Percentiles rank a stretch among this genome's conserved stretches.
These are phyloP conservation scores for Neonectria hederae DNA, from an alignment of 2,329 filamentous ascomycete species.

Conservation along the genomic window DNA sequence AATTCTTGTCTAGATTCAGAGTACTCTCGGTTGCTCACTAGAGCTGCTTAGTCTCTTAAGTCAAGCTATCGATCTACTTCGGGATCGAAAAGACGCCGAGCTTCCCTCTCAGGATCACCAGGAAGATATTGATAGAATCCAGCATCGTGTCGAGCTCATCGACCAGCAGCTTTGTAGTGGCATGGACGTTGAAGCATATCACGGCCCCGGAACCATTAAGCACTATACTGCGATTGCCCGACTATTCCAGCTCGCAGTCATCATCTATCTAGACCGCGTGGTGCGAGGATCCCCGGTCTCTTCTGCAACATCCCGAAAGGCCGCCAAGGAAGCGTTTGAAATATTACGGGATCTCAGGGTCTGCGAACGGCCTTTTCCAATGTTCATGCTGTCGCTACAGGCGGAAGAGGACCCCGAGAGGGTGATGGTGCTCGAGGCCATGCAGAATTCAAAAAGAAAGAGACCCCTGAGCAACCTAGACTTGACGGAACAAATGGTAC, in stretches of 20 bases:
- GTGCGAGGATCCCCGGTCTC: constrained; percentile 2
- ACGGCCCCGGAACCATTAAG: neutral
- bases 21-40: constrained; percentile 10
- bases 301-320: neutral
- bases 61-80: neutral
- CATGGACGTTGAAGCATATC: constrained; percentile 2
- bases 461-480: neutral
- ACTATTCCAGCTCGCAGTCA: constrained; percentile 6
- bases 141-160: constrained; percentile 1
- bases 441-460: neutral
- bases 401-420: constrained; percentile 7
- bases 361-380: constrained; percentile 16
- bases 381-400: constrained; percentile 10
- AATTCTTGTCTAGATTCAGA: constrained; percentile 5
- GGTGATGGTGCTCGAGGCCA: neutral
- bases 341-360: constrained; percentile 1
- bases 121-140: neutral
- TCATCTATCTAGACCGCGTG: constrained; percentile 15
- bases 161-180: constrained; percentile 10
- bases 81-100: neutral
- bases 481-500: constrained; percentile 9
- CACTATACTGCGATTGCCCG: constrained; percentile 7
- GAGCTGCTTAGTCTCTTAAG: constrained; percentile 8
- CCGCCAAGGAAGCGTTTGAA: constrained; percentile 7
- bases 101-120: neutral